Evolutionary conservation across 2,329 filamentous ascomycete species (phyloP), one percentile per base, ranked within the genome.

Genomic region (Ampelomyces quisqualis): DNA sequence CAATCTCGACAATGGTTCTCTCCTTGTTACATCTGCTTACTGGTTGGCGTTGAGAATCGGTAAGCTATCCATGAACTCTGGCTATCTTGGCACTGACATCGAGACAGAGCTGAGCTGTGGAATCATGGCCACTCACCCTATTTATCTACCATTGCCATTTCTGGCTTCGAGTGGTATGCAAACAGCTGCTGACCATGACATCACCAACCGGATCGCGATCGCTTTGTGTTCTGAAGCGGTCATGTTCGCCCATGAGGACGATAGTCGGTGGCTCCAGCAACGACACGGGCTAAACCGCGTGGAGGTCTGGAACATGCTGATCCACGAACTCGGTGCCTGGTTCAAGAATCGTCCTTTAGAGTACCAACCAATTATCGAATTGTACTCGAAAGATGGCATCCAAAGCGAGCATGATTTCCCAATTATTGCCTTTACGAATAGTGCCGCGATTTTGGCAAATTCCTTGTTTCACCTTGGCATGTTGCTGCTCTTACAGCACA

Each of bases 381-480:
- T 62, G 3, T 68, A 48, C 37, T 54, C 34, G 19, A 58, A 38
- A 30, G 55, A 58, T 24, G 53, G 51, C 13, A 32, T 42, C 3
- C 32, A 18, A 19, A 34, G 62, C 0, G 55, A 60, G 11, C 45
- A 60, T 21, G 57, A 57, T 13, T 71, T 70, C 38, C 67, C 67
- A 1, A 68, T 72, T 0, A 57, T 79, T 13, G 56, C 78, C 0
- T 77, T 75, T 49, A 71, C 71, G 4, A 73, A 70, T 32, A 70
- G 70, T 1, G 67, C 72, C 0, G 72, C 69, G 0, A 56, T 69
- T 3, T 67, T 73, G 2, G 70, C 69, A 2, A 81, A 79, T 45
- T 77, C 80, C 49, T 63, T 80, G 2, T 80, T 79, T 51, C 78
- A 81, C 48, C 77, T 77, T 1, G 75, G 77, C 2, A 77, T 77